Evolutionary conservation across 2,329 filamentous ascomycete genomes (phyloP).

Genomic region (Alternaria ventricosa): DNA sequence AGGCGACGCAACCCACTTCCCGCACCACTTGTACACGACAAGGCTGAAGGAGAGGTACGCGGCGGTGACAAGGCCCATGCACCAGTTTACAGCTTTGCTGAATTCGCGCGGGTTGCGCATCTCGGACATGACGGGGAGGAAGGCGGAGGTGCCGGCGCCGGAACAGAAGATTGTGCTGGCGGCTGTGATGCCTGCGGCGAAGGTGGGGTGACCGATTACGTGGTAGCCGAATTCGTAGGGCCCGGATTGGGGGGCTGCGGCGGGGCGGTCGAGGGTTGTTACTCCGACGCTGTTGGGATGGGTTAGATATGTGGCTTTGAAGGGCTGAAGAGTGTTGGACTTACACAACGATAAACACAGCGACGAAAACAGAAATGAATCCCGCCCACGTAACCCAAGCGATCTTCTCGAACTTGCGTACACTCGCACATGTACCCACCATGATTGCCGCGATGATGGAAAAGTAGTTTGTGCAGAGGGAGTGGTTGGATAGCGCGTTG

Average conservation of each 20-base stretch:
- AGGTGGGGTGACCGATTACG: constrained; percentile 63
- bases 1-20: constrained; percentile 67
- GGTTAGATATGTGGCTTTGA: neutral
- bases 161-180: constrained; percentile 65
- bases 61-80: constrained; percentile 64
- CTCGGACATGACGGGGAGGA: constrained; percentile 70
- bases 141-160: constrained; percentile 65
- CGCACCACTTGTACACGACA: constrained; percentile 68
- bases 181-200: constrained; percentile 65
- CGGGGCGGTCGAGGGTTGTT: constrained; percentile 63
- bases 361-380: constrained; percentile 64
- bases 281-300: constrained; percentile 55
- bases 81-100: constrained; percentile 65
- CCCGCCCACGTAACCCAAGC: constrained; percentile 69
- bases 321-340: too few relatives aligned
- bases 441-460: constrained; percentile 62
- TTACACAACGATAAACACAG: constrained; percentile 63
- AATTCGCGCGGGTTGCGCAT: constrained; percentile 67
- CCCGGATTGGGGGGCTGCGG: constrained; percentile 65
- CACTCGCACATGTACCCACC: constrained; percentile 59
- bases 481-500: constrained; percentile 66
- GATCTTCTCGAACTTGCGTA: constrained; percentile 67
- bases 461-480: constrained; percentile 66
- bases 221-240: constrained; percentile 66
- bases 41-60: constrained; percentile 66